phyloP scores from a whole-genome alignment of 2,329 filamentous ascomycete genomes.

The Macrophomina tecta region DNA sequence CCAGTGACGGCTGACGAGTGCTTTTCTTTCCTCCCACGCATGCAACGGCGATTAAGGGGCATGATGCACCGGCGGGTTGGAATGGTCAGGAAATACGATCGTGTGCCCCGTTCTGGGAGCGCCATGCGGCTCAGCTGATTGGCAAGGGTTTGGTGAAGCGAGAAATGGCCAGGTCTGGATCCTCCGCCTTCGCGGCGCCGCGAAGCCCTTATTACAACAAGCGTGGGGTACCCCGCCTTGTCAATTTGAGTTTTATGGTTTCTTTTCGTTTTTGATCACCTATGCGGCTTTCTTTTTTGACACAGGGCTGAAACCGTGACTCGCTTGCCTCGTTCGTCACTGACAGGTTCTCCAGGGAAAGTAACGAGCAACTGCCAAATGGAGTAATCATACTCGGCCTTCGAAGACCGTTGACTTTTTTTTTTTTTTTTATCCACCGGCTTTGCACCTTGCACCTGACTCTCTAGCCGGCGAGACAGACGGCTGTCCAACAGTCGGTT shows the following conservation, averaged over 20 bases:
- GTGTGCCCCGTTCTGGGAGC: not conserved
- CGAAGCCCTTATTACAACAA: not conserved
- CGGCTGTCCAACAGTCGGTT: not conserved
- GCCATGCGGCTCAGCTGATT: slow-evolving; percentile 8
- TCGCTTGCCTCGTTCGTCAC: no score
- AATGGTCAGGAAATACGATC: not conserved
- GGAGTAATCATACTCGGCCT: not conserved
- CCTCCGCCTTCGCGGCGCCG: not conserved
- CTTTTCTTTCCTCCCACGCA: no score
- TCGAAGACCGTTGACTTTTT: not conserved
- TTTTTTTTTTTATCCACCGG: not conserved
- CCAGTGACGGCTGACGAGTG: no score
- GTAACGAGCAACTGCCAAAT: not conserved
- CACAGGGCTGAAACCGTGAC: no score
- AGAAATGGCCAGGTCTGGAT: slow-evolving; percentile 19
- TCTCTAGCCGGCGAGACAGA: not conserved
- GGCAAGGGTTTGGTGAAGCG: not conserved
- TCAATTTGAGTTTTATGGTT: not conserved
- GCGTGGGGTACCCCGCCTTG: no score
- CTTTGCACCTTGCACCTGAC: not conserved
- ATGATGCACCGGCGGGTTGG: not conserved
- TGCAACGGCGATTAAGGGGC: not conserved
- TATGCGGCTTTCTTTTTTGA: no score
- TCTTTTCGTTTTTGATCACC: no score
- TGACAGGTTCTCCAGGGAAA: not conserved